Conservation (phyloP, 2,329 filamentous ascomycete species). For the Nannizzia gypsea region DNA sequence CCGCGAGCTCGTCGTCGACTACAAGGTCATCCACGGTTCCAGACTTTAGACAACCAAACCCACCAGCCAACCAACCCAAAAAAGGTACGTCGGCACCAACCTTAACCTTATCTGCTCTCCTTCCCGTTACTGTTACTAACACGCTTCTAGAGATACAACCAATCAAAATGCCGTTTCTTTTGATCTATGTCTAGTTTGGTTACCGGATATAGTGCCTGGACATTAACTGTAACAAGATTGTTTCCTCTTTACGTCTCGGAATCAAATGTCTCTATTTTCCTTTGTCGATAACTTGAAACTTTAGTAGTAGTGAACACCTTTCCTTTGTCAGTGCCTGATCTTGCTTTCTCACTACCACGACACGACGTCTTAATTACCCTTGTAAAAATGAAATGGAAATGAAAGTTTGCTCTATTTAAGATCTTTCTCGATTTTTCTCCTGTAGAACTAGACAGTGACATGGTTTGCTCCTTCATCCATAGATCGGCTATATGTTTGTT, state of each 20-base stretch:
- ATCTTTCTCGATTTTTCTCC: background rate
- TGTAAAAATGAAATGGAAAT: constrained; percentile 2
- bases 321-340: background rate
- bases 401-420: background rate
- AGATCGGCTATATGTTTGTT: too few relatives aligned
- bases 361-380: background rate
- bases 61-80: too few relatives aligned
- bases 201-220: background rate
- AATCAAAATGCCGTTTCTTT: background rate
- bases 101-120: background rate
- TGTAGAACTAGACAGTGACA: background rate
- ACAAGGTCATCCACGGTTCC: constrained; percentile 88
- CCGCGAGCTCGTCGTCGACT: constrained; percentile 92
- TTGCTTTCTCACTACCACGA: background rate
- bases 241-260: background rate
- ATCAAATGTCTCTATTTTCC: background rate
- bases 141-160: background rate
- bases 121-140: background rate
- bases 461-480: too few relatives aligned
- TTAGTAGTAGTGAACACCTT: background rate
- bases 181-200: background rate
- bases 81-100: background rate
- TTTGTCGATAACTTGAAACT: background rate
- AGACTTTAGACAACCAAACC: constrained; percentile 40
- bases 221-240: background rate